A percentile compares a stretch with the other conserved stretches of the same genome.
These are phyloP conservation scores for Clausena lansium DNA, from an alignment of 345 rosid species.

Conservation along the genomic window DNA sequence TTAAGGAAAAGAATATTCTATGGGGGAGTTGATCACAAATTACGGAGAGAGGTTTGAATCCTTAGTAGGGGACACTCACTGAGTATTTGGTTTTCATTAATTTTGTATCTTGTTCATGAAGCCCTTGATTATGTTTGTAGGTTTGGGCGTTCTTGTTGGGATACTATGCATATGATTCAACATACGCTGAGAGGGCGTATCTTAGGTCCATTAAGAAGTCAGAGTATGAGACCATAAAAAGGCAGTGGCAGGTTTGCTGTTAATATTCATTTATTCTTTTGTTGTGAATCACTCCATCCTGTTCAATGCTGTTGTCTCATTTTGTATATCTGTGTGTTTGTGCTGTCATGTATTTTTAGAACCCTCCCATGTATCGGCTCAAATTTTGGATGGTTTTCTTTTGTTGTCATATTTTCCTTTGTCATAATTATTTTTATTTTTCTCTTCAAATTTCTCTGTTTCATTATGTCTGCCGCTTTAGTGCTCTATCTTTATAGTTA, in stretches of 20 bases:
- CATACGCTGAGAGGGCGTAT: conserved; percentile 85
- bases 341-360: neutral
- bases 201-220: conserved; percentile 50
- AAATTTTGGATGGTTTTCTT: neutral
- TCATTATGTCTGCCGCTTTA: neutral
- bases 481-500: neutral
- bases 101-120: conserved; percentile 14
- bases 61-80: neutral
- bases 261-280: conserved; percentile 1
- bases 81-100: neutral
- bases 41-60: conserved; percentile 74
- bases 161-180: conserved; percentile 73
- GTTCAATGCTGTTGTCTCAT: neutral
- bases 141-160: conserved; percentile 91
- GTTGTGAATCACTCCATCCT: neutral
- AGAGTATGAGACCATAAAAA: conserved; percentile 82
- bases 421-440: neutral
- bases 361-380: conserved; percentile 2
- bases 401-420: neutral
- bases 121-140: conserved; percentile 37
- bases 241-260: conserved; percentile 83
- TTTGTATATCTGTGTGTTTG: neutral
- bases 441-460: neutral
- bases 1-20: conserved; percentile 81
- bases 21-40: conserved; percentile 80